These are phyloP conservation scores for Crithidia sp. DNA, from an alignment of 208 protist genomes.

Conservation along the genomic window DNA sequence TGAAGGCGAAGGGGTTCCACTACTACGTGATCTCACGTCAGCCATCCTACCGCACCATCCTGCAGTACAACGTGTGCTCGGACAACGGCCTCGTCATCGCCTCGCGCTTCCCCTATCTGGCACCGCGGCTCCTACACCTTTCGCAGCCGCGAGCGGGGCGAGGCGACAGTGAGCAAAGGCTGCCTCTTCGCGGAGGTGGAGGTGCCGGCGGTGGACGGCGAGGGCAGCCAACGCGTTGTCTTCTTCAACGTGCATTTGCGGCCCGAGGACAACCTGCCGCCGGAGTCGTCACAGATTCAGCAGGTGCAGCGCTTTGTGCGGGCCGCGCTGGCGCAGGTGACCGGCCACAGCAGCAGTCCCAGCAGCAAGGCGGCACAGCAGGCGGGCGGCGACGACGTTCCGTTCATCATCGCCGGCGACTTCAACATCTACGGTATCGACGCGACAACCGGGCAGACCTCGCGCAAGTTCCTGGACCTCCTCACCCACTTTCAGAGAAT, in stretches of 20 bases:
- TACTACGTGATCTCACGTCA: slow-evolving; percentile 88
- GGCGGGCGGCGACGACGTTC: slow-evolving; percentile 24
- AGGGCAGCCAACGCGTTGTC: slow-evolving; percentile 46
- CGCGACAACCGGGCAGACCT: slow-evolving; percentile 39
- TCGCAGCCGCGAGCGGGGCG: slow-evolving; percentile 46
- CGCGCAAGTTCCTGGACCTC: slow-evolving; percentile 63
- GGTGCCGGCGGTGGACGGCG: slow-evolving; percentile 44
- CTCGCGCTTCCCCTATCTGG: slow-evolving; percentile 83
- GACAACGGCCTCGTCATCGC: slow-evolving; percentile 90
- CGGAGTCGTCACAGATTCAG: slow-evolving; percentile 74
- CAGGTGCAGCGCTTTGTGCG: slow-evolving; percentile 73
- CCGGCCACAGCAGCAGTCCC: slow-evolving; percentile 14
- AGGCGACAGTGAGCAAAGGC: slow-evolving; percentile 59
- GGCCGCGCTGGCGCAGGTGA: slow-evolving; percentile 68
- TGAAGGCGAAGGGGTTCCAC: slow-evolving; percentile 74
- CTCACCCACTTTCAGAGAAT: slow-evolving; percentile 69
- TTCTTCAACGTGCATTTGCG: slow-evolving; percentile 90
- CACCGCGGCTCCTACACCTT: slow-evolving; percentile 88
- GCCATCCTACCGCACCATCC: slow-evolving; percentile 85
- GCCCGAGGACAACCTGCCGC: slow-evolving; percentile 57
- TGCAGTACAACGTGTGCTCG: slow-evolving; percentile 72
- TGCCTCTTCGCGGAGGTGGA: slow-evolving; percentile 87
- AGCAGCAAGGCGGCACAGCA: background rate
- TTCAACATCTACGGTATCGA: slow-evolving; percentile 88
- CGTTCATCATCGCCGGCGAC: slow-evolving; percentile 84